Base-by-base conservation (phyloP, 371 early-diverging fungal species). In the Mucor irregularis region DNA sequence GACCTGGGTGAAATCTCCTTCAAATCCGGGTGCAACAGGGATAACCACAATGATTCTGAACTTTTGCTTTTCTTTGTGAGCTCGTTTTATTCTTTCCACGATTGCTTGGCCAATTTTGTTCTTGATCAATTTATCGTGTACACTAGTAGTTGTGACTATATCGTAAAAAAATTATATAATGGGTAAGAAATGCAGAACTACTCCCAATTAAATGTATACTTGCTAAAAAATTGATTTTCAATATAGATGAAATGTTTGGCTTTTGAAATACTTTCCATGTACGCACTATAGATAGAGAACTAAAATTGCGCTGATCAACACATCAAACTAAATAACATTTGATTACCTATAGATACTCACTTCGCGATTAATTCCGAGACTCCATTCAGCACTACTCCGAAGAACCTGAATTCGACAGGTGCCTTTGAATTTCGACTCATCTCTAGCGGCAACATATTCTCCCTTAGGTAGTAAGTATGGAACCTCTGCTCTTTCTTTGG, bases 161-260 rank as follows among this genome's bases (percentile, higher is more conserved):
- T n/a, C n/a, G n/a, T n/a, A 49, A 43, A 14, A 50, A 40, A 11
- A 1, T 48, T 37, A 25, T 25, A 22, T 40, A 10, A 14, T 14
- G 13, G 21, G 2, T 22, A 31, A 48, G 5, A 33, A 8, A 17
- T 0, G 10, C 11, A 17, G 10, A 16, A 11, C 28, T 47, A 6
- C 17, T 3, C 1, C 35, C 13, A 22, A 34, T 7, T 14, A 19
- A 40, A 37, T 7, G n/a, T 0, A 25, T 17, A 59, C 74, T 72
- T 74, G 81, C 90, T 88, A 63, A 96, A 96, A 73, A 96, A 96
- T 67, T 97, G 96, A 65, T 97, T 96, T 66, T 97, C 96, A 53
- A 97, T 96, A 69, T 97, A 97, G 30, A 97, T 84, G 69, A 86
- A 94, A 58, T 92, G 89, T 69, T 93, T 80, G 5, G 96, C 84